Evolutionary conservation across 345 rosid genomes (phyloP).

Genomic region (Eucalyptus rudis): DNA sequence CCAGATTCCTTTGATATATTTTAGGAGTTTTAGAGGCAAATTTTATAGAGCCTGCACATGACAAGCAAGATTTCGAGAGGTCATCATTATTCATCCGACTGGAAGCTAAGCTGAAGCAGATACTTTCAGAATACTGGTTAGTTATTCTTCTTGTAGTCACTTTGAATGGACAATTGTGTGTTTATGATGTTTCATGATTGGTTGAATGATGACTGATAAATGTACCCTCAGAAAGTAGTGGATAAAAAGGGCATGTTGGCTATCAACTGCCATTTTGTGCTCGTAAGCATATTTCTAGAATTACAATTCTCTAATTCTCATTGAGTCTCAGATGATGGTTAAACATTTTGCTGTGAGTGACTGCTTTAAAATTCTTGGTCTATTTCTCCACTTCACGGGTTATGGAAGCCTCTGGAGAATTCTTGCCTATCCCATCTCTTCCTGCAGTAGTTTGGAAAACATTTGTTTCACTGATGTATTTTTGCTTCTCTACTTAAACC

Average conservation of each 20-base stretch:
- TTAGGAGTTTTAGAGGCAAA: constrained; percentile 93
- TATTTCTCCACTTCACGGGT: background rate
- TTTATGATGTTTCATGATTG: background rate
- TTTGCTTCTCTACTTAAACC: background rate
- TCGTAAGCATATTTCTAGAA: background rate
- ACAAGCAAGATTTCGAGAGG: constrained; percentile 97
- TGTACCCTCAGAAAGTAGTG: background rate
- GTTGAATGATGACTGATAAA: background rate
- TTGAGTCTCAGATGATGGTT: background rate
- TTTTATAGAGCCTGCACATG: constrained; percentile 94
- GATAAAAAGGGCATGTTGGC: background rate
- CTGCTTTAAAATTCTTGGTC: background rate
- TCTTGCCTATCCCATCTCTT: background rate
- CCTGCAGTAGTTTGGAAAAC: background rate
- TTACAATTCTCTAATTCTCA: background rate
- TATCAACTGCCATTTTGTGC: background rate
- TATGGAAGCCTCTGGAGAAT: background rate
- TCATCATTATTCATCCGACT: constrained; percentile 65
- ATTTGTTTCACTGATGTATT: background rate
- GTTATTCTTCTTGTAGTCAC: constrained; percentile 2
- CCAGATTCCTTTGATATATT: constrained; percentile 2
- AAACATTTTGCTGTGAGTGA: background rate
- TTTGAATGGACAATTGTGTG: background rate
- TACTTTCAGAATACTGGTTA: constrained; percentile 61
- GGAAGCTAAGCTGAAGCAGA: constrained; percentile 64